Evolutionary conservation across 495 filamentous ascomycete species (phyloP).

Genomic region (Trichocladium antarcticum): DNA sequence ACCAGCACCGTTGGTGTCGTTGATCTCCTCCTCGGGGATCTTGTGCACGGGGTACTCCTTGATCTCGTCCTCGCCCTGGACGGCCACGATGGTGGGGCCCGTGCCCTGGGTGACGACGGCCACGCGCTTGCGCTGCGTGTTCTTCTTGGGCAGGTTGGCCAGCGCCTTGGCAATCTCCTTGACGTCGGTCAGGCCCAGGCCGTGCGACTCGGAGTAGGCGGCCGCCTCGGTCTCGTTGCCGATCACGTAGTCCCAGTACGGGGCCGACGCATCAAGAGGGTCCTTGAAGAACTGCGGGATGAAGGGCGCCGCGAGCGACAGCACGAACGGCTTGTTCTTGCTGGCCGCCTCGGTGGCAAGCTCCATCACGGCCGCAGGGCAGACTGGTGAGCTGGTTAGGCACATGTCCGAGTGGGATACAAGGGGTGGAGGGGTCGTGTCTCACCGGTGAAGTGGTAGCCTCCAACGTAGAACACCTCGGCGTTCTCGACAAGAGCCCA

Average conservation of each 20-base stretch:
- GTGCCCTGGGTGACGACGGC: conserved; percentile 94
- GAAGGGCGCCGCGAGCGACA: conserved; percentile 89
- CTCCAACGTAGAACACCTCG: conserved; percentile 82
- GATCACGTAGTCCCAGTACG: conserved; percentile 93
- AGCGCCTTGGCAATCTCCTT: conserved; percentile 78
- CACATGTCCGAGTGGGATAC: background rate
- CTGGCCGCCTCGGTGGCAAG: conserved; percentile 79
- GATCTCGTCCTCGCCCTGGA: conserved; percentile 56
- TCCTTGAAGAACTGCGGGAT: conserved; percentile 97
- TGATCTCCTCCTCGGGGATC: conserved; percentile 63
- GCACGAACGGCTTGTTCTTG: conserved; percentile 82
- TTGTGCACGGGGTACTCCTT: conserved; percentile 69
- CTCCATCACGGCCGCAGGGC: conserved; percentile 76
- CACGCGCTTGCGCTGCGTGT: conserved; percentile 62
- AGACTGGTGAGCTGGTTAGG: conserved; percentile 47
- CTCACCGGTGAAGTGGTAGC: conserved; percentile 52
- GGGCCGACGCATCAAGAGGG: conserved; percentile 66
- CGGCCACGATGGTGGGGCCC: conserved; percentile 70
- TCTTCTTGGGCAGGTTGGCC: conserved; percentile 82
- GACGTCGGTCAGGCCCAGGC: conserved; percentile 59
- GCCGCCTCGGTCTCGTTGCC: conserved; percentile 94
- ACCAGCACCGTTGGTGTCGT: conserved; percentile 93
- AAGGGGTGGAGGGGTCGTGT: background rate
- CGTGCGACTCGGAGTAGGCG: conserved; percentile 72
- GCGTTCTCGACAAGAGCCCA: conserved; percentile 86